Conservation (phyloP, 2,329 filamentous ascomycete species). For the Orbilia oligospora region DNA sequence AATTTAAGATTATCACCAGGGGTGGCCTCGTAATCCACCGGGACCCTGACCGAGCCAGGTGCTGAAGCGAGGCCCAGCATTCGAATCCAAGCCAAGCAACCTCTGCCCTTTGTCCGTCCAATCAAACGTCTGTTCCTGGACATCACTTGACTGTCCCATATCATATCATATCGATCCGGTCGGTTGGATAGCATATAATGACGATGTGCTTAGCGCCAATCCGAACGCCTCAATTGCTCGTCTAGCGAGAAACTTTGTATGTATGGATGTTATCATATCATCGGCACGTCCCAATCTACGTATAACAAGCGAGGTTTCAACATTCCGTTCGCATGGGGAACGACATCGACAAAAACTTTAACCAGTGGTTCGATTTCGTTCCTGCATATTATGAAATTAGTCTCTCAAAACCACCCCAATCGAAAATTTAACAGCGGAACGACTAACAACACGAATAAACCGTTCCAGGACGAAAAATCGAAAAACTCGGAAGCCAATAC, state of each 20-base stretch:
- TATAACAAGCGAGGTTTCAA: slow-evolving; percentile 26
- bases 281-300: slow-evolving; percentile 11
- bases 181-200: slow-evolving; percentile 30
- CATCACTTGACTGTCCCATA: slow-evolving; percentile 44
- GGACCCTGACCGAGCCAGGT: slow-evolving; percentile 47
- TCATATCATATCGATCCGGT: slow-evolving; percentile 28
- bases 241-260: slow-evolving; percentile 11
- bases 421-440: background rate
- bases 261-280: too few species aligned
- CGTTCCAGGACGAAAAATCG: background rate
- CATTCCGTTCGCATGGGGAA: slow-evolving; percentile 8
- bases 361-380: slow-evolving; percentile 2
- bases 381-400: slow-evolving; percentile 24
- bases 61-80: slow-evolving; percentile 52
- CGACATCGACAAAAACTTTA: background rate
- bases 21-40: slow-evolving; percentile 41
- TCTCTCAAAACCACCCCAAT: background rate
- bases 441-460: background rate
- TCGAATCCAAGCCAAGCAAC: slow-evolving; percentile 18
- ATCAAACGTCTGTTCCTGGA: slow-evolving; percentile 53
- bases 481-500: slow-evolving; percentile 8
- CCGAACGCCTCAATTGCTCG: slow-evolving; percentile 30
- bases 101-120: slow-evolving; percentile 34
- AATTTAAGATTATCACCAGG: slow-evolving; percentile 36
- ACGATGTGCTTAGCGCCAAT: slow-evolving; percentile 19